Evolutionary conservation across 192 early-diverging fungal species (phyloP), one percentile per base, ranked within the genome.

Genomic region (Dissophora globulifera): DNA sequence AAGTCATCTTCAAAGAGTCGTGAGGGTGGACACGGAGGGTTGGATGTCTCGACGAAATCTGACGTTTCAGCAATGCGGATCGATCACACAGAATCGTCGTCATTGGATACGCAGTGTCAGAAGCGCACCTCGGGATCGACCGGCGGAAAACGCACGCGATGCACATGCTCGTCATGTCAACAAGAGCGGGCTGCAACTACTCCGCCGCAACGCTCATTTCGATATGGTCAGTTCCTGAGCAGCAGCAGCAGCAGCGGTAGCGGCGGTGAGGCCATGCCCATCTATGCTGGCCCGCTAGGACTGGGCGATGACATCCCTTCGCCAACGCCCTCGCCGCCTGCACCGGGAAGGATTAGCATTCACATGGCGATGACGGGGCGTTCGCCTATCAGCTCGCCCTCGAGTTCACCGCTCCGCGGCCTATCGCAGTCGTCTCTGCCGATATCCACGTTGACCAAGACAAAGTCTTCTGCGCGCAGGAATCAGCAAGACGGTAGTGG

Each of bases 361-460:
- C 72, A 76, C 31, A 76, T 76, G 72, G 72, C 72, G 4, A 76
- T 76, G 72, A 57, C 51, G 27, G 51, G 72, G 9, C 50, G 27
- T 17, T 76, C 72, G 2, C 72, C 72, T 22, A 50, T 76, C 2
- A 45, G 58, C 11, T 76, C 72, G 23, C 72, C 72, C 9, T 53
- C 57, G 1, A 25, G 45, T n/a, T 66, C 70, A 19, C 62, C 70
- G 15, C 33, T 65, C 4, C 25, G 64, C 41, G 23, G 40, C n/a
- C 38, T 64, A 43, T 23, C 46, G 0, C 29, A 58, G 10, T 72
- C 52, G 4, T 47, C 60, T 2, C 19, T 75, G 1, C 23, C 45
- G 29, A 10, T 46, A n/a, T 32, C 48, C 7, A 52, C 62, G 17
- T 20, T 31, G 22, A 35, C 54, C 31, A 75, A 30, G 57, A 48